These are phyloP conservation scores for Aciculosporium take DNA, from an alignment of 2,329 filamentous ascomycete genomes.

Conservation along the genomic window DNA sequence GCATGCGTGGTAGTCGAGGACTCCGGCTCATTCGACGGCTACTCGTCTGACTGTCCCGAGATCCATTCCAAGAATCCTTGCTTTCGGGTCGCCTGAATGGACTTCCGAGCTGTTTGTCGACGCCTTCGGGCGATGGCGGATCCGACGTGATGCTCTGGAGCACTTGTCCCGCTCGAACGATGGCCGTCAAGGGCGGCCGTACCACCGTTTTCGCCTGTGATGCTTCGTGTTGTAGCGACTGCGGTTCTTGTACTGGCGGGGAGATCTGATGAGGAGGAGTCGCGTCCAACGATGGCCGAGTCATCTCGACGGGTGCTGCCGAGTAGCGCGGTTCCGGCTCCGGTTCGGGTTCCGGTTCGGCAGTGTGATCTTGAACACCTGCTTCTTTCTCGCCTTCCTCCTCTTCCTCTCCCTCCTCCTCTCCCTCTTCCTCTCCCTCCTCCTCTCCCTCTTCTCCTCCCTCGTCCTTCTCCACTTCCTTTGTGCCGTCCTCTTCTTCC, in stretches of 20 bases:
- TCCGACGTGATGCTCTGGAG: conserved; percentile 45
- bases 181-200: conserved; percentile 39
- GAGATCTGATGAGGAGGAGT: conserved; percentile 22
- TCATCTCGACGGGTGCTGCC: conserved; percentile 11
- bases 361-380: not conserved
- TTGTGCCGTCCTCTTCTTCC: not conserved
- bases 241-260: conserved; percentile 22
- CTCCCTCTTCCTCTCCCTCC: not conserved
- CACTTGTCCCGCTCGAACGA: conserved; percentile 41
- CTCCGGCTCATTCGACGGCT: conserved; percentile 16
- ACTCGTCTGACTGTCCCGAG: conserved; percentile 13
- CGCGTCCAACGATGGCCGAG: conserved; percentile 13
- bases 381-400: not conserved
- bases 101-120: conserved; percentile 38
- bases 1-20: conserved; percentile 13
- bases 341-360: not conserved
- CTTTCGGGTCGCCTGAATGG: conserved; percentile 34
- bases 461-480: not conserved
- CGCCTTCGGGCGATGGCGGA: conserved; percentile 38
- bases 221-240: conserved; percentile 17
- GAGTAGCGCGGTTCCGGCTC: conserved; percentile 1
- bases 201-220: conserved; percentile 15
- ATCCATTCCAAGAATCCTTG: conserved; percentile 20
- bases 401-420: too few relatives aligned
- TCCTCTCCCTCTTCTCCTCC: not conserved